These are phyloP conservation scores for Malus hybrid DNA, from an alignment of 331 rosid genomes.

Conservation along the genomic window DNA sequence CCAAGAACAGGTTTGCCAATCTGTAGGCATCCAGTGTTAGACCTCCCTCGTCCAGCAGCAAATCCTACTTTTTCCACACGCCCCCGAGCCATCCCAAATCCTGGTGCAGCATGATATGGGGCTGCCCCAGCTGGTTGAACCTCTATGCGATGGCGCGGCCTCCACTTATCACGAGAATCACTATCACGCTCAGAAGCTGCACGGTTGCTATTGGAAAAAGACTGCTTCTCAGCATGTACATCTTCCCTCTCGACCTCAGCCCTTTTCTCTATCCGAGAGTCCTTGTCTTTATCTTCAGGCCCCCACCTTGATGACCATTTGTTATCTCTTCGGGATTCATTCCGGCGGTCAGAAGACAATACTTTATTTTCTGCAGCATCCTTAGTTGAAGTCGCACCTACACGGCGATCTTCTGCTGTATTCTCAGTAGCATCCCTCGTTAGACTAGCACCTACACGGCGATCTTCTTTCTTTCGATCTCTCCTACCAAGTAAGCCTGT, in stretches of 20 bases:
- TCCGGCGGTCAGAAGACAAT: constrained; percentile 18
- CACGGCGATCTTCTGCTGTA: constrained; percentile 47
- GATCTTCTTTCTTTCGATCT: constrained; percentile 62
- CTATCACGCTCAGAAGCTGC: constrained; percentile 47
- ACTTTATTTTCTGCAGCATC: constrained; percentile 35
- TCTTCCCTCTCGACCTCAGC: constrained; percentile 48
- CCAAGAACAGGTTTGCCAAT: constrained; percentile 47
- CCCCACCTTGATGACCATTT: constrained; percentile 90
- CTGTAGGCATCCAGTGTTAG: constrained; percentile 28
- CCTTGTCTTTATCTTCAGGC: constrained; percentile 76
- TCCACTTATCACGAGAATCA: constrained; percentile 72
- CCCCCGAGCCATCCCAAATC: constrained; percentile 64
- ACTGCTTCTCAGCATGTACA: constrained; percentile 38
- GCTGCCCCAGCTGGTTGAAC: constrained; percentile 51
- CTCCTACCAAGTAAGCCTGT: constrained; percentile 62
- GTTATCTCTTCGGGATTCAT: constrained; percentile 60
- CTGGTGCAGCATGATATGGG: constrained; percentile 67
- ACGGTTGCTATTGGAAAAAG: constrained; percentile 39
- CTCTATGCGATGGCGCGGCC: constrained; percentile 74
- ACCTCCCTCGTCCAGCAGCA: constrained; percentile 69
- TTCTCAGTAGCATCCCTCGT: constrained; percentile 31
- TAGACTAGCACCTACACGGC: constrained; percentile 45
- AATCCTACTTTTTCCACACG: constrained; percentile 46
- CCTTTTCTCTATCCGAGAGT: constrained; percentile 50
- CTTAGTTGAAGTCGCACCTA: constrained; percentile 35